Evolutionary conservation across 2,329 filamentous ascomycete species (phyloP), one percentile per base, ranked within the genome.

Genomic region (Orbilia quercus): DNA sequence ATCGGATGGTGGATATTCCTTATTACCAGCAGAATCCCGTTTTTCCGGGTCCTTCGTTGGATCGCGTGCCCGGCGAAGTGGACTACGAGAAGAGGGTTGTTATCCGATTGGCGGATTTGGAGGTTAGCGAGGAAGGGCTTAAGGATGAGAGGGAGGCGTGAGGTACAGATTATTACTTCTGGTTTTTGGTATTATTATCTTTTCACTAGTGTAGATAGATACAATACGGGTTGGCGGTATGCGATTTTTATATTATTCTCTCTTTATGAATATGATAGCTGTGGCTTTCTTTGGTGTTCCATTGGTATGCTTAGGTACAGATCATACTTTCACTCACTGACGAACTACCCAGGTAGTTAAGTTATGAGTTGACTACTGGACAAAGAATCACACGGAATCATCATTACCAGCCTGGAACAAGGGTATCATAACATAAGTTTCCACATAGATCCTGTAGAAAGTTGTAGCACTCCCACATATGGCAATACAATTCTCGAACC

Each of bases 121-220:
- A 34, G 55, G 25, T 48, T 59, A 59, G 54, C 28, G 47, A 51
- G 45, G 63, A 59, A 48, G 36, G 23, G 59, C n/a, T 53, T 28
- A 65, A 53, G 44, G 55, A 54, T 54, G 48, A 73, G 50, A 51
- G 60, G 50, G 23, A 60, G 38, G 47, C 62, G 18, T 63, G 63
- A 47, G 51, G 42, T 65, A 71, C 59, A 72, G 58, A 36, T 71
- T 50, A 36, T 55, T 38, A 62, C 62, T 45, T 20, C 55, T 40
- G n/a, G 51, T 25, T 6, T 31, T 50, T 31, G 6, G 2, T 50
- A n/a, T 50, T 28, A 6, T 25, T 28, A 6, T 25, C 14, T 50
- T 50, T 71, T 51, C 53, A 38, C 36, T 70, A 54, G 48, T 60
- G 31, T 31, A 36, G 20, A 54, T 51, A 55, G 44, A 50, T 54